Evolutionary conservation across 306 rosid species (phyloP), one percentile per base, ranked within the genome.

Genomic region (Quercus glauca): DNA sequence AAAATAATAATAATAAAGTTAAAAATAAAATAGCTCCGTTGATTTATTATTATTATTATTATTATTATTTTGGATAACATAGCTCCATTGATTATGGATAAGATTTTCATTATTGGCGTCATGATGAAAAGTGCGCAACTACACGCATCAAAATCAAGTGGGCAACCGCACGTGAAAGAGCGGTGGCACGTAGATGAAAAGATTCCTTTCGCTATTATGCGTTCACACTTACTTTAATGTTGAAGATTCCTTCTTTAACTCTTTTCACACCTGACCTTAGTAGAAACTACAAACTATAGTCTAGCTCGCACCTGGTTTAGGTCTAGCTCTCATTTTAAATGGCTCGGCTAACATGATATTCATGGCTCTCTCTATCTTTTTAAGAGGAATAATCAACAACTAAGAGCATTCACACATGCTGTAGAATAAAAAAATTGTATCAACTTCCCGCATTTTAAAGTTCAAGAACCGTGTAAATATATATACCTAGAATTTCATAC

Each of bases 171-270:
- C 78, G 85, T 79, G 88, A 80, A 37, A 12, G 41, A 68, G 64
- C 28, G 51, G 14, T 14, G 45, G 75, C 77, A 84, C 76, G 77
- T 53, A 71, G 55, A 21, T 33, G 55, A 31, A 10, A 81, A 81
- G 84, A 90, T 88, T 81, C 92, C 82, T 59, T 75, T 83, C 70
- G 4, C 69, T 1, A 20, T 31, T 77, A 77, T 80, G 91, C 67
- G 91, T 90, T 88, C 94, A 90, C 94, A 90, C 92, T 5, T 69
- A 57, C 55, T 55, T 71, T 69, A n/a, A 53, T 61, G 35, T 63
- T 21, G 37, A 26, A 74, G 85, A 79, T 81, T 59, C 88, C 80
- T 5, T 3, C 10, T 70, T 4, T 1, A 25, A 26, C 9, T 78
- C 76, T 5, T 77, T 88, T 90, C 92, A 84, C 88, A 90, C 94